Base-by-base conservation (phyloP, 495 filamentous ascomycete species). In the Penicillium crystallinum region DNA sequence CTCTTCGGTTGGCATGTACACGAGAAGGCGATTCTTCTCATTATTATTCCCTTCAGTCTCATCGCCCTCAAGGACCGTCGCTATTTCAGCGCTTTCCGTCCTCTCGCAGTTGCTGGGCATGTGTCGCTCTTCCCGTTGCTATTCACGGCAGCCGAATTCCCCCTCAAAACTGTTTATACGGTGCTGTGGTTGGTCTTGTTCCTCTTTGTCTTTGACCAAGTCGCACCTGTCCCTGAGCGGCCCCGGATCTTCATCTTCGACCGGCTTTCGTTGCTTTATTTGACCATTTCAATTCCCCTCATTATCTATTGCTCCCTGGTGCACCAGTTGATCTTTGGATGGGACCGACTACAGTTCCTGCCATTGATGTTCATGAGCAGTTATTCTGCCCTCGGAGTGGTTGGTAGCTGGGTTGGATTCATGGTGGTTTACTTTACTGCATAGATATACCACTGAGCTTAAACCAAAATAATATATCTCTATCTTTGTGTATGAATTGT, bases 1-100 rank as follows among this genome's bases (percentile, higher is more conserved):
- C 79, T 98, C 18, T 97, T 97, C 53, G 92, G 93, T 44, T 98
- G 93, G 93, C 93, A 98, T 62, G 93, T 98, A 17, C 93, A 98
- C 59, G 93, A 98, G 61, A 98, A 98, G 63, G 93, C 93, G 6
- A 88, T 98, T 27, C 83, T 98, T 12, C 78, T 97, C 43, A 87
- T 97, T 59, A 89, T 98, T 59, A 88, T 97, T 49, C 93, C 93
- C 0, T 97, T 98, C 77, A 92, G 87, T 59, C 80, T 98, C 51
- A 87, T 98, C 49, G 92, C 93, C 3, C 82, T 98, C 39, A 90
- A 86, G 66, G 92, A 97, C 67, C 82, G 93, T 12, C 85, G 93
- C 22, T 90, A 96, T 62, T 85, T 97, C 44, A 85, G 89, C 53
- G 93, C 93, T 5, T 98, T 97, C 68, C 77, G 91, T 21, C 93